phyloP scores from a whole-genome alignment of 352 stramenopile genomes.

The Thalassiosira exigua region DNA sequence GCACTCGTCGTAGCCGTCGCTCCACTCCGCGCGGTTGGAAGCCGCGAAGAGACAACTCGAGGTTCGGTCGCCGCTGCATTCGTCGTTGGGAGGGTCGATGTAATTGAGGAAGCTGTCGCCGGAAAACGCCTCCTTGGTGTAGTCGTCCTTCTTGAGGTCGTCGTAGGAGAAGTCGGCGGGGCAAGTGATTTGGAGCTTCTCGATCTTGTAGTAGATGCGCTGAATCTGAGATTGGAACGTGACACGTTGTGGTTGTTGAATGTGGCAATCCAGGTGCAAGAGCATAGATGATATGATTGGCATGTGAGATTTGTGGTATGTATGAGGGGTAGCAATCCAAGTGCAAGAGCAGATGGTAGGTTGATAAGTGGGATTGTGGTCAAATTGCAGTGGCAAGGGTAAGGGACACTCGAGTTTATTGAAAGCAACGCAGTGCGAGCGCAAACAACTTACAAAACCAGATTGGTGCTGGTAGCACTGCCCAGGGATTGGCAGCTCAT shows the following conservation, averaged over 20 bases:
- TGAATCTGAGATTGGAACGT: conserved; percentile 27
- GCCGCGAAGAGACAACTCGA: conserved; percentile 28
- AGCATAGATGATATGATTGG: conserved; percentile 2
- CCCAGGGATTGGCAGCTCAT: conserved; percentile 36
- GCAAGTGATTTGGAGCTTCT: conserved; percentile 38
- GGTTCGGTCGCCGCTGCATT: conserved; percentile 5
- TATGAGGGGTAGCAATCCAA: no score
- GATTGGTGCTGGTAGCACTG: conserved; percentile 39
- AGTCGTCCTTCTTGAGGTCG: conserved; percentile 44
- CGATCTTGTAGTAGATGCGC: conserved; percentile 49
- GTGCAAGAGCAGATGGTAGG: no score
- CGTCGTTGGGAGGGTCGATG: conserved; percentile 22
- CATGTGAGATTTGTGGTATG: no score
- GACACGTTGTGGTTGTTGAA: no score
- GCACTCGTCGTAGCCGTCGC: conserved; percentile 14
- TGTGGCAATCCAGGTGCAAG: not conserved
- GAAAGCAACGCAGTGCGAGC: no score
- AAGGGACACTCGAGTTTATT: no score
- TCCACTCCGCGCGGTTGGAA: conserved; percentile 4
- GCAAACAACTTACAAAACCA: conserved; percentile 11
- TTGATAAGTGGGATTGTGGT: no score
- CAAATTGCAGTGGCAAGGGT: no score
- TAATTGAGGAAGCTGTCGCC: conserved; percentile 20
- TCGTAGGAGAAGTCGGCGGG: conserved; percentile 40
- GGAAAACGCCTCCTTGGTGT: conserved; percentile 36